These are phyloP conservation scores for Phyllosticta paracitricarpa DNA, from an alignment of 2,329 filamentous ascomycete genomes.

Conservation along the genomic window DNA sequence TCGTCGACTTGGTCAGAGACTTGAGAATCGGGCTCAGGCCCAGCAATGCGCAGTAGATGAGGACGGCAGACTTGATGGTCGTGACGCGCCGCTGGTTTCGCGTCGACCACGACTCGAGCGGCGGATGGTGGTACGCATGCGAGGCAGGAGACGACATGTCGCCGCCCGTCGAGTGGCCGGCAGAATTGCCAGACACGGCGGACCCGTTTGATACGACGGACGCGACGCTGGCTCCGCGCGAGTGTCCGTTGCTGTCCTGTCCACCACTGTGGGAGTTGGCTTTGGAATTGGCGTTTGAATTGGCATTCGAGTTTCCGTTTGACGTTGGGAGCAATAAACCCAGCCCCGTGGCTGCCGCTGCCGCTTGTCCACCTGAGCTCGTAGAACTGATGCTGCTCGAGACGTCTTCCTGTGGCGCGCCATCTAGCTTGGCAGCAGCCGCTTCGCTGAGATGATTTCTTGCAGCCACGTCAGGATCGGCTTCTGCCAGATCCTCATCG, in stretches of 20 bases:
- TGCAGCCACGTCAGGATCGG: background rate
- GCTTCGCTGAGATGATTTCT: background rate
- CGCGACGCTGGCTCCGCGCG: slow-evolving; percentile 45
- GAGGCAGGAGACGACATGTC: background rate
- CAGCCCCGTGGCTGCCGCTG: slow-evolving; percentile 18
- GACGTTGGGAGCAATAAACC: slow-evolving; percentile 27
- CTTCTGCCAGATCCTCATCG: slow-evolving; percentile 14
- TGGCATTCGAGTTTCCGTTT: background rate
- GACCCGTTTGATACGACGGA: slow-evolving; percentile 42
- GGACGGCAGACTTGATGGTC: slow-evolving; percentile 81
- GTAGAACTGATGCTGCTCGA: slow-evolving; percentile 13
- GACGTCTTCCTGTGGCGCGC: slow-evolving; percentile 11
- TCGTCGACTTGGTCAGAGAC: slow-evolving; percentile 87
- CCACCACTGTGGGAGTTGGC: slow-evolving; percentile 2
- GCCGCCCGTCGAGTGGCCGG: slow-evolving; percentile 31
- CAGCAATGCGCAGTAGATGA: slow-evolving; percentile 87
- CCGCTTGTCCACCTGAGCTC: background rate
- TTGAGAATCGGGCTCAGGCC: slow-evolving; percentile 93
- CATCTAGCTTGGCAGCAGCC: slow-evolving; percentile 3
- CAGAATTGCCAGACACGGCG: slow-evolving; percentile 21
- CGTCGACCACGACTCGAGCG: slow-evolving; percentile 37
- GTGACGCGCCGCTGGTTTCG: slow-evolving; percentile 56
- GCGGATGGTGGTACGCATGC: slow-evolving; percentile 27
- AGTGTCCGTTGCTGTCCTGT: slow-evolving; percentile 26
- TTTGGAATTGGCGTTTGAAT: background rate